phyloP scores from a whole-genome alignment of 2,329 filamentous ascomycete species.

The Mycogone perniciosa region DNA sequence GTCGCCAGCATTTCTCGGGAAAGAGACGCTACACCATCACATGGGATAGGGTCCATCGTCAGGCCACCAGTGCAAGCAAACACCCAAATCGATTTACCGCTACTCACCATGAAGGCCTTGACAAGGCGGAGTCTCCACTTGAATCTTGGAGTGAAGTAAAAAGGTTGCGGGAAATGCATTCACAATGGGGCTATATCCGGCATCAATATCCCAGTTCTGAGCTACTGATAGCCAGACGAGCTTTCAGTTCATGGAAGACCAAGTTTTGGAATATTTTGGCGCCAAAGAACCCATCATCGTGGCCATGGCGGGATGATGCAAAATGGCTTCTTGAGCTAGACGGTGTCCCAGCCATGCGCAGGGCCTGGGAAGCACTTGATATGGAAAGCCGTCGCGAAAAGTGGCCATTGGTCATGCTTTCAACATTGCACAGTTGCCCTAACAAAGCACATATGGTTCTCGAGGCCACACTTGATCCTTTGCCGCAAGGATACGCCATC shows the following conservation, averaged over 20 bases:
- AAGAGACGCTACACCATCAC: conserved; percentile 8
- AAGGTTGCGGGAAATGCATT: conserved; percentile 12
- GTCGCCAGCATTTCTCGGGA: not conserved
- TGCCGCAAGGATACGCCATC: conserved; percentile 32
- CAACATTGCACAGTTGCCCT: conserved; percentile 28
- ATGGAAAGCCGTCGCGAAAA: conserved; percentile 17
- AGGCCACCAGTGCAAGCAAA: not conserved
- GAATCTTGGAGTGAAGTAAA: not conserved
- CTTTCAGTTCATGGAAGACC: conserved; percentile 26
- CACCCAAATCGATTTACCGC: conserved; percentile 1
- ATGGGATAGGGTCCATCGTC: conserved; percentile 2
- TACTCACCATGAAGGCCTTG: not conserved
- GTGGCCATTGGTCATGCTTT: conserved; percentile 32
- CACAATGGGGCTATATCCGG: conserved; percentile 29
- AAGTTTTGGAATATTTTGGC: conserved; percentile 19
- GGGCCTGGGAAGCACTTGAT: conserved; percentile 27
- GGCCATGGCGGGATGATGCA: conserved; percentile 22
- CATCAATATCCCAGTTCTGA: conserved; percentile 22
- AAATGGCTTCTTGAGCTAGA: conserved; percentile 27
- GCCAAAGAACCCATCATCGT: conserved; percentile 14
- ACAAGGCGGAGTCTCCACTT: not conserved
- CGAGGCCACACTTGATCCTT: conserved; percentile 31
- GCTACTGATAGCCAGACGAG: conserved; percentile 15
- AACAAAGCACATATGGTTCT: conserved; percentile 28
- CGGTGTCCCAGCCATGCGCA: conserved; percentile 25